A percentile compares a stretch with the other conserved stretches of the same genome.
phyloP scores from a whole-genome alignment of 495 filamentous ascomycete genomes.

The Poronia punctata region DNA sequence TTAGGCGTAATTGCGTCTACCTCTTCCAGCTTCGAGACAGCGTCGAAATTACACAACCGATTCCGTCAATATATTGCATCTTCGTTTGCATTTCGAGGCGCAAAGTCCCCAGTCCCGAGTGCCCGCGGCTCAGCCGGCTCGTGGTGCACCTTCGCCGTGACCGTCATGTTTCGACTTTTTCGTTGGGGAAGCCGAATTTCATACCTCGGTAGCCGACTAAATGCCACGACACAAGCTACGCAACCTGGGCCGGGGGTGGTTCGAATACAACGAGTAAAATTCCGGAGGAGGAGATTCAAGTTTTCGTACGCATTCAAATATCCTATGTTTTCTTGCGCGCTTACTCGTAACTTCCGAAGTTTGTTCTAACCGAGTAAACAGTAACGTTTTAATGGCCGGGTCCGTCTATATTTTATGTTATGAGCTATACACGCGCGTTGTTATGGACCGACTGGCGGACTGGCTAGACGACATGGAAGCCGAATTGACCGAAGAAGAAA shows the following conservation, averaged over 20 bases:
- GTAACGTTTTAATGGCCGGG: constrained; percentile 27
- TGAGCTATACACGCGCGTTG: constrained; percentile 29
- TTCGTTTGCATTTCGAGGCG: neutral
- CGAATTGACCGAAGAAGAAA: constrained; percentile 13
- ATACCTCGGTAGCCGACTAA: constrained; percentile 9
- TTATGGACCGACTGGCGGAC: constrained; percentile 17
- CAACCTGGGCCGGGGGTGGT: constrained; percentile 10
- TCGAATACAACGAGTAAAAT: constrained; percentile 28
- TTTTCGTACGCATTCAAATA: constrained; percentile 10
- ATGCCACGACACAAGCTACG: constrained; percentile 4
- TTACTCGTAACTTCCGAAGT: neutral
- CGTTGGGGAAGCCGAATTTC: constrained; percentile 19
- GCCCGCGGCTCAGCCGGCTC: constrained; percentile 27
- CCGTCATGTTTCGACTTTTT: constrained; percentile 31
- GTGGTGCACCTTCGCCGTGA: constrained; percentile 25
- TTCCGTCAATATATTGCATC: too few relatives aligned
- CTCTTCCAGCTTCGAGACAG: too few relatives aligned
- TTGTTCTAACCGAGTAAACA: constrained; percentile 8
- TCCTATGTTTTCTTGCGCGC: neutral
- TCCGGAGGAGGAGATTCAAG: constrained; percentile 21
- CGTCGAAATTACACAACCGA: too few relatives aligned
- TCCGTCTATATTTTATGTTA: constrained; percentile 33
- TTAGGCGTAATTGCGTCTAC: too few relatives aligned
- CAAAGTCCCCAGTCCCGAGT: neutral
- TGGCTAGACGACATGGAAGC: constrained; percentile 15